These are phyloP conservation scores for Pseudozyma hubeiensis DNA, from an alignment of 1,284 basidiomycete species.

Conservation along the genomic window DNA sequence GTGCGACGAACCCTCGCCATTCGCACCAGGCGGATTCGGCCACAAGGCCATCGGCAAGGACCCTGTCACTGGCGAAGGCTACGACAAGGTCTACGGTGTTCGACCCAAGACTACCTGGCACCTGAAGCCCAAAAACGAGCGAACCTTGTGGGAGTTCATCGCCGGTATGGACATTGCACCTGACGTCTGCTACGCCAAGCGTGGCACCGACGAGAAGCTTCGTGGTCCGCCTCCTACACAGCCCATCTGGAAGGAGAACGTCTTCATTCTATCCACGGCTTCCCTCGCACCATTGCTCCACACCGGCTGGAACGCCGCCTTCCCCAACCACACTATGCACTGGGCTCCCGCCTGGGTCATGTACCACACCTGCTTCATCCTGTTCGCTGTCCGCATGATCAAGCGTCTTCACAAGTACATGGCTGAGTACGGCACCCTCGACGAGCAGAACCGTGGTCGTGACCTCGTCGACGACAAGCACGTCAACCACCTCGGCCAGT, in stretches of 20 bases:
- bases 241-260: slow-evolving; percentile 58
- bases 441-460: slow-evolving; percentile 65
- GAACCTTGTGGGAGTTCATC: slow-evolving; percentile 62
- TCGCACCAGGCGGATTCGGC: slow-evolving; percentile 55
- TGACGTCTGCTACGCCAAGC: slow-evolving; percentile 49
- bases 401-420: slow-evolving; percentile 56
- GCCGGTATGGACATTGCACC: slow-evolving; percentile 55
- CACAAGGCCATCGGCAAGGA: slow-evolving; percentile 58
- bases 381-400: slow-evolving; percentile 56
- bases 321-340: slow-evolving; percentile 59
- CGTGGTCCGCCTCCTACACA: slow-evolving; percentile 55
- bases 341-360: slow-evolving; percentile 58
- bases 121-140: slow-evolving; percentile 53
- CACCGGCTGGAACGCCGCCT: slow-evolving; percentile 48
- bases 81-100: slow-evolving; percentile 64
- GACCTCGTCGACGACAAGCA: slow-evolving; percentile 65
- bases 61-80: slow-evolving; percentile 46
- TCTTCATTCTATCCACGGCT: slow-evolving; percentile 56
- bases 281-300: slow-evolving; percentile 48
- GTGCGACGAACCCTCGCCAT: slow-evolving; percentile 60
- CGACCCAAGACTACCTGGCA: slow-evolving; percentile 65
- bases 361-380: slow-evolving; percentile 58
- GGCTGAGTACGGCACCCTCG: slow-evolving; percentile 56
- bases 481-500: slow-evolving; percentile 64
- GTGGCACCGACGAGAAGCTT: slow-evolving; percentile 37